These are phyloP conservation scores for Eucommia ulmoides DNA, from an alignment of 257 asterid species.

Conservation along the genomic window DNA sequence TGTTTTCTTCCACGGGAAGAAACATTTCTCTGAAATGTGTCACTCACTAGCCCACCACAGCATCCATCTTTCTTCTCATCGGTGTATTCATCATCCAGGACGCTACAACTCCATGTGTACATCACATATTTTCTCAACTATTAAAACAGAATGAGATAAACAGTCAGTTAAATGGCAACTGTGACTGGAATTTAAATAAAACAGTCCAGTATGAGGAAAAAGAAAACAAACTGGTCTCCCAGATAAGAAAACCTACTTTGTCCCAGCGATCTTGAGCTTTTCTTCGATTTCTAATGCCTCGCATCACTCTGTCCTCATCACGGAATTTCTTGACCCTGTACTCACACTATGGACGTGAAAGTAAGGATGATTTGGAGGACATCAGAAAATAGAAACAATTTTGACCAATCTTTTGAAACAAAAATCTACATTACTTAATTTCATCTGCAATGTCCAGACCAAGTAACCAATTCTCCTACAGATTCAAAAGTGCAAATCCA, in stretches of 20 bases:
- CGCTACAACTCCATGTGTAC: conserved; percentile 63
- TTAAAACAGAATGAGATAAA: conserved; percentile 8
- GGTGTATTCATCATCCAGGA: conserved; percentile 34
- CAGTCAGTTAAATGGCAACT: conserved; percentile 11
- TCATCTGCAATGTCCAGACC: too few species aligned
- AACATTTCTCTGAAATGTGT: conserved; percentile 34
- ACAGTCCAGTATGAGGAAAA: conserved; percentile 3
- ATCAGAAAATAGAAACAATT: conserved; percentile 1
- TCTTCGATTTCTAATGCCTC: conserved; percentile 49
- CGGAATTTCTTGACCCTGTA: conserved; percentile 73
- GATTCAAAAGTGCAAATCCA: not conserved
- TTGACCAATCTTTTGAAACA: not conserved
- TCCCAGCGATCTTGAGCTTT: conserved; percentile 83
- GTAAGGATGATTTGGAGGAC: conserved; percentile 9
- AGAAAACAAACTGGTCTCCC: conserved; percentile 3
- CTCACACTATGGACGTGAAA: conserved; percentile 51
- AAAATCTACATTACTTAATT: not conserved
- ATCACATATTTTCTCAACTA: conserved; percentile 80
- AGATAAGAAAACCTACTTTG: conserved; percentile 43
- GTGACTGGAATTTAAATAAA: not conserved
- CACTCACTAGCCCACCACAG: conserved; percentile 32
- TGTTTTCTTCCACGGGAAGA: conserved; percentile 28
- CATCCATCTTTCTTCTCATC: conserved; percentile 30
- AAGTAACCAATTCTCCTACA: not conserved
- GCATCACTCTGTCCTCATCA: conserved; percentile 62